Evolutionary conservation across 768 basidiomycete species (phyloP), one percentile per base, ranked within the genome.

Genomic region (Leccinum fibrillosum): DNA sequence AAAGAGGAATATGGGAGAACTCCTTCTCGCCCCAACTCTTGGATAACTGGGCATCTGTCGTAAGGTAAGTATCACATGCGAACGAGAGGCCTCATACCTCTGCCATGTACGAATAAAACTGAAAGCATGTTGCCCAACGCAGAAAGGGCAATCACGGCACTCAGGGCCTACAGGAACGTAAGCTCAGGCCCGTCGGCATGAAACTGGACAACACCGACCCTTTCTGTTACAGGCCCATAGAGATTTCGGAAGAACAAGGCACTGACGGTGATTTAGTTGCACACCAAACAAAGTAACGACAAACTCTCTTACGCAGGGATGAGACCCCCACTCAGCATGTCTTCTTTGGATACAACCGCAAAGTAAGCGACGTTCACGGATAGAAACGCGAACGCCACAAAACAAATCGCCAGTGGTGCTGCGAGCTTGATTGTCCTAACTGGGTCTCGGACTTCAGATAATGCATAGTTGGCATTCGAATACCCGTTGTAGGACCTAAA

Each of bases 401-500:
- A 74, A 7, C 77, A 52, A 77, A 90, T 80, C 0, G 86, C 88
- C 3, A 87, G 65, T 0, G 89, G 87, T 1, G 85, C 86, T 0
- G 89, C 90, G 10, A 80, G 75, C 64, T 85, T 88, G 66, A 92
- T 81, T 1, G 88, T 90, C 42, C 80, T 77, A 4, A 90, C 79
- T 1, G 89, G 90, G 60, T 90, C 80, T 23, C 78, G 78, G 6
- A 89, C 77, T 65, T 92, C 89, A 4, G 86, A 87, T 5, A 91
- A 74, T 0, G 84, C 86, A 61, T 88, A 89, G 65, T 90, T 89
- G 9, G 87, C 88, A 57, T 86, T 88, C 2, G 83, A 81, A 66
- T 89, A 92, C 0, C 89, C 89, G 49, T 81, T 78, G 65, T 84
- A 88, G 0, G 86, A 85, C 88, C 88, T 89, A 44, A n/a, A n/a